Percentiles rank a stretch among this genome's conserved stretches.
These are phyloP conservation scores for Trichothecium roseum DNA, from an alignment of 2,329 filamentous ascomycete genomes.

Conservation along the genomic window DNA sequence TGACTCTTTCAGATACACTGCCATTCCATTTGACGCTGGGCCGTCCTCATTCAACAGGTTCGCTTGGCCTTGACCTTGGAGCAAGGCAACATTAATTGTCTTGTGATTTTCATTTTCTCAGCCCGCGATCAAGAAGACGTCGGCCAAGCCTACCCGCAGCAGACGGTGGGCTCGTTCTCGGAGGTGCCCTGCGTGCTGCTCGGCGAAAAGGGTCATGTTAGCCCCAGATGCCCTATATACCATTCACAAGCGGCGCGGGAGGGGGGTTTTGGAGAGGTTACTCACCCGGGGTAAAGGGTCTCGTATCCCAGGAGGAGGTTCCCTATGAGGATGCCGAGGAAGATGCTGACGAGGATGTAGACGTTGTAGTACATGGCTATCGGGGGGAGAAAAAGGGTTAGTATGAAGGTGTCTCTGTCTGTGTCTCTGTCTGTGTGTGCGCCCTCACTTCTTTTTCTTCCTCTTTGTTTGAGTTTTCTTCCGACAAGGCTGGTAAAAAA, in stretches of 20 bases:
- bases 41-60: too few species aligned
- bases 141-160: conserved; percentile 22
- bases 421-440: too few species aligned
- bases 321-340: conserved; percentile 66
- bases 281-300: conserved; percentile 22
- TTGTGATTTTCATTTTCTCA: too few species aligned
- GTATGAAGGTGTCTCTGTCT: too few species aligned
- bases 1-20: too few species aligned
- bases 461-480: not conserved
- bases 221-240: not conserved
- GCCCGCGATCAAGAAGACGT: not conserved
- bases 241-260: not conserved
- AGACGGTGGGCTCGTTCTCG: conserved; percentile 26
- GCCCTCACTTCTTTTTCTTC: not conserved
- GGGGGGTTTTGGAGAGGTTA: conserved; percentile 2
- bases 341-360: conserved; percentile 73
- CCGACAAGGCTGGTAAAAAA: too few species aligned
- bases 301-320: conserved; percentile 68
- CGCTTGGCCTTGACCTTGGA: too few species aligned
- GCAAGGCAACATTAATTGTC: too few species aligned
- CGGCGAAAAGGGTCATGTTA: conserved; percentile 2
- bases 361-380: conserved; percentile 54
- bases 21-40: too few species aligned
- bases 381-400: too few species aligned
- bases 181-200: conserved; percentile 14